phyloP scores from a whole-genome alignment of 2,329 filamentous ascomycete species.

The Cladosporium sp. region DNA sequence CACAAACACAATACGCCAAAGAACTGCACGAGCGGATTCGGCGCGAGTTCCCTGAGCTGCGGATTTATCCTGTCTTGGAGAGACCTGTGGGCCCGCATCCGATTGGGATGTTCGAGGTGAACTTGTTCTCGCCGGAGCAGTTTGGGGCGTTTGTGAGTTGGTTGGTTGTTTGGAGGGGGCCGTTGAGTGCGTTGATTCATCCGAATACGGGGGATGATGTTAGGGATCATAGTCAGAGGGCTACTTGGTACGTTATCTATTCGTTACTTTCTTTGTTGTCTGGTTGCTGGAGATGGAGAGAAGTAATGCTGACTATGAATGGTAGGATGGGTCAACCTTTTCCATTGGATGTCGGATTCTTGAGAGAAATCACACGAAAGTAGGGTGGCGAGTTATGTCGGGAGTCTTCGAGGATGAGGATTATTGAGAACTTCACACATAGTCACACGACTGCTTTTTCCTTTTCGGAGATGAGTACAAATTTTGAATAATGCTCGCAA shows the following conservation, averaged over 20 bases:
- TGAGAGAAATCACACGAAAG: slow-evolving; percentile 34
- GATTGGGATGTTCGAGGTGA: slow-evolving; percentile 88
- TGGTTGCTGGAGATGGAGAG: not conserved
- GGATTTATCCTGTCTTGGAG: slow-evolving; percentile 76
- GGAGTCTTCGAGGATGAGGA: too few species aligned
- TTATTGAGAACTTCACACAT: too few species aligned
- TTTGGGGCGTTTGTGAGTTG: slow-evolving; percentile 87
- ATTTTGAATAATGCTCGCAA: too few species aligned
- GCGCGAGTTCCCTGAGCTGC: slow-evolving; percentile 79
- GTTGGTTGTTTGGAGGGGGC: slow-evolving; percentile 76
- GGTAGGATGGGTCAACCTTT: slow-evolving; percentile 57
- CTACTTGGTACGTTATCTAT: slow-evolving; percentile 43
- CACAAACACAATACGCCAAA: slow-evolving; percentile 62
- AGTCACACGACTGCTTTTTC: too few species aligned
- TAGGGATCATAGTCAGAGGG: slow-evolving; percentile 50
- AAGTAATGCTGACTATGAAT: not conserved
- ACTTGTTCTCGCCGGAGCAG: slow-evolving; percentile 74
- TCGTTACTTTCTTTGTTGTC: not conserved
- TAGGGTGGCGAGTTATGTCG: not conserved
- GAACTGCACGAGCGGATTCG: slow-evolving; percentile 74
- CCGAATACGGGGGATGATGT: slow-evolving; percentile 68
- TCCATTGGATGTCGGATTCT: slow-evolving; percentile 53
- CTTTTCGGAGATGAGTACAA: too few species aligned
- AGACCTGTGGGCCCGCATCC: slow-evolving; percentile 76
- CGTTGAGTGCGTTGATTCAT: slow-evolving; percentile 73